These are phyloP conservation scores for Mallotus repandus DNA, from an alignment of 441 rosid species.

Conservation along the genomic window DNA sequence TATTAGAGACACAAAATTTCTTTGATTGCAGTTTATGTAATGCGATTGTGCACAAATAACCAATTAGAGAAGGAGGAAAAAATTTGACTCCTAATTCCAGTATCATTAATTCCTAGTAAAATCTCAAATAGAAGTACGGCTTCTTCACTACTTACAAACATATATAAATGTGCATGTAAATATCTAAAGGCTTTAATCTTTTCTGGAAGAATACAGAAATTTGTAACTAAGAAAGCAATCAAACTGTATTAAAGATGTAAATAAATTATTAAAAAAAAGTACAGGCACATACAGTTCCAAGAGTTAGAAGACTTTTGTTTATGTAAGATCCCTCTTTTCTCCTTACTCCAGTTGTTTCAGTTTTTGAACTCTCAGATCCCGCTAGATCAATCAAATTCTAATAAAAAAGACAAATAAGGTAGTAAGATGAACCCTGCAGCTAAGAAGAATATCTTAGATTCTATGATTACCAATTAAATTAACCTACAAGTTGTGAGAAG, in stretches of 20 bases:
- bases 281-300: constrained; percentile 83
- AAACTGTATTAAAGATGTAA: not conserved
- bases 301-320: constrained; percentile 98
- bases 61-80: no score
- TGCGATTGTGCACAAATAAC: no score
- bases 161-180: no score
- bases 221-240: not conserved
- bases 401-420: constrained; percentile 17
- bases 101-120: not conserved
- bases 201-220: not conserved
- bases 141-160: no score
- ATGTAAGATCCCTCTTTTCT: constrained; percentile 99
- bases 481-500: constrained; percentile 94
- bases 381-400: constrained; percentile 99
- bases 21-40: no score
- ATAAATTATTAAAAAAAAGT: not conserved
- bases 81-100: no score
- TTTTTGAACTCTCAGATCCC: constrained; percentile 99
- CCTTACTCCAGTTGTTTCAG: constrained; percentile 96
- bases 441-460: constrained; percentile 19
- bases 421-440: constrained; percentile 23
- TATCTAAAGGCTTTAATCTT: not conserved
- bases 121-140: not conserved
- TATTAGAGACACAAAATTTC: no score
- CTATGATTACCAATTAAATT: constrained; percentile 18